Percentiles rank a stretch among this genome's conserved stretches.
phyloP scores from a whole-genome alignment of 495 filamentous ascomycete species.

The Pyrenopolyporus hunteri region DNA sequence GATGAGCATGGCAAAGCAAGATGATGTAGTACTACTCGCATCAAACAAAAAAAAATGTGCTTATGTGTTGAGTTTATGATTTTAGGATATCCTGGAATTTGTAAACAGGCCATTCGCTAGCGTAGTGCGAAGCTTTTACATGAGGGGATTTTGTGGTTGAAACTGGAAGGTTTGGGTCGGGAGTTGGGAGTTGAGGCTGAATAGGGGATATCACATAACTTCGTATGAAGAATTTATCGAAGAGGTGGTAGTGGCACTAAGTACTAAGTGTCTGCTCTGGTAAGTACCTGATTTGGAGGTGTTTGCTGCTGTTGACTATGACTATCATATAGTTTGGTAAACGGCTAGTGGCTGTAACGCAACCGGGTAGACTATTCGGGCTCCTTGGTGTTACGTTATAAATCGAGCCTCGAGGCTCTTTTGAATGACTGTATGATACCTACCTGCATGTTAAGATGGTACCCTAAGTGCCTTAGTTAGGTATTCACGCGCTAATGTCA shows the following conservation, averaged over 20 bases:
- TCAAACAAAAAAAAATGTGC: not conserved
- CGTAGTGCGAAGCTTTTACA: not conserved
- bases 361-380: constrained; percentile 13
- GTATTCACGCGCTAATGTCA: constrained; percentile 19
- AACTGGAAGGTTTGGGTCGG: not conserved
- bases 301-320: constrained; percentile 24
- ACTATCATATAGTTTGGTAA: constrained; percentile 3
- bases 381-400: constrained; percentile 11
- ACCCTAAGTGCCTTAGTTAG: too few species aligned
- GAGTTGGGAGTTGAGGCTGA: constrained; percentile 10
- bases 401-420: constrained; percentile 18
- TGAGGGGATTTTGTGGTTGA: not conserved
- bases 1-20: constrained; percentile 7
- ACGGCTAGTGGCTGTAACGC: constrained; percentile 19
- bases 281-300: constrained; percentile 11
- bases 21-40: constrained; percentile 18
- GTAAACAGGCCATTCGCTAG: not conserved
- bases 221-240: not conserved
- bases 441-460: not conserved
- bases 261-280: constrained; percentile 17
- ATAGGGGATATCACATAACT: not conserved
- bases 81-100: not conserved
- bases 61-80: not conserved
- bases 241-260: too few species aligned
- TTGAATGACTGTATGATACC: not conserved